A percentile compares a stretch with the other conserved stretches of the same genome.
These are phyloP conservation scores for Strobilomyces confusus DNA, from an alignment of 768 basidiomycete genomes.

Conservation along the genomic window DNA sequence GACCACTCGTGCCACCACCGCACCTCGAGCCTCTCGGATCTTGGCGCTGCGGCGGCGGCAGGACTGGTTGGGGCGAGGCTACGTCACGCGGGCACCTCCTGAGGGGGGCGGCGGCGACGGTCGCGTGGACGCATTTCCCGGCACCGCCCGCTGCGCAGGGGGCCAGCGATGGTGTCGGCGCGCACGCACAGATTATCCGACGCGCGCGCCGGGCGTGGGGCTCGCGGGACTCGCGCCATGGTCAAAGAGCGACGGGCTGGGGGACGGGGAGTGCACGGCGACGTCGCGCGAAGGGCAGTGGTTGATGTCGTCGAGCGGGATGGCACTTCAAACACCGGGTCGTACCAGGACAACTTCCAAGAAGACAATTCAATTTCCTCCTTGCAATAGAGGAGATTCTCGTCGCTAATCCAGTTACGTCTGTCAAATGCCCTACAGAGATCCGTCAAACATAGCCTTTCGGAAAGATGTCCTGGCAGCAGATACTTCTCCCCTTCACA, in stretches of 20 bases:
- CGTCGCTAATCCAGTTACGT: neutral
- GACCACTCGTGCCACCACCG: conserved; percentile 88
- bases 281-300: conserved; percentile 34
- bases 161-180: neutral
- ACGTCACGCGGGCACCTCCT: conserved; percentile 33
- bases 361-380: neutral
- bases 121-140: conserved; percentile 4
- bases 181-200: conserved; percentile 46
- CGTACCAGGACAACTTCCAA: neutral
- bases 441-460: neutral
- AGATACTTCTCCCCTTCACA: neutral
- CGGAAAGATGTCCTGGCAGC: neutral
- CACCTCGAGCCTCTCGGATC: conserved; percentile 36
- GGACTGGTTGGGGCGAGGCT: conserved; percentile 31
- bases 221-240: too few species aligned
- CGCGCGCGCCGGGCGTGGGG: neutral
- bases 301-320: conserved; percentile 54
- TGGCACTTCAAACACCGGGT: conserved; percentile 11
- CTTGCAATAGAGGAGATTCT: neutral
- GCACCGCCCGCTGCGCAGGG: conserved; percentile 15
- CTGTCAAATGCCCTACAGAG: too few species aligned
- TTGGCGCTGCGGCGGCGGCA: conserved; percentile 28
- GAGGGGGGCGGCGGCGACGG: conserved; percentile 47
- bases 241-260: conserved; percentile 21
- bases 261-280: conserved; percentile 28